phyloP scores from a whole-genome alignment of 371 early-diverging fungal species.

The Apophysomyces variabilis region DNA sequence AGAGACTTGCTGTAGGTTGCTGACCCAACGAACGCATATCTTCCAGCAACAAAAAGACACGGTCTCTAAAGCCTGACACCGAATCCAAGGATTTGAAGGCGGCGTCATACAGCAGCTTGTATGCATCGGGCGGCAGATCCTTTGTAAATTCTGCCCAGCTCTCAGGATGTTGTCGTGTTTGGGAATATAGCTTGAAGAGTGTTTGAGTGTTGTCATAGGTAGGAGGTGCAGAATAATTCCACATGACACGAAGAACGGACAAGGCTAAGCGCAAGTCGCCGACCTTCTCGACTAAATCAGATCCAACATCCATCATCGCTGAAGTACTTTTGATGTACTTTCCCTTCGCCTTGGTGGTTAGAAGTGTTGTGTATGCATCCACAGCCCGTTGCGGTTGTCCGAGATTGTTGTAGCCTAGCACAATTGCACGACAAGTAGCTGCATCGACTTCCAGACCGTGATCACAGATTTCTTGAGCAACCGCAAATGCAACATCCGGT shows the following conservation, averaged over 20 bases:
- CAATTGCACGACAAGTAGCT: conserved; percentile 14
- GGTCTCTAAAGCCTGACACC: conserved; percentile 9
- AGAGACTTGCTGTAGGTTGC: conserved; percentile 17
- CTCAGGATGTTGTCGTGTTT: conserved; percentile 9
- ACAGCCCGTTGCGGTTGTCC: conserved; percentile 11
- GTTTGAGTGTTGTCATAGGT: conserved; percentile 1
- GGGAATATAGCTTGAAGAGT: neutral
- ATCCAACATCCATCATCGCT: conserved; percentile 19
- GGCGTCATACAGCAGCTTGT: conserved; percentile 24
- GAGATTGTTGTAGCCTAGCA: neutral
- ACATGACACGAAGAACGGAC: neutral
- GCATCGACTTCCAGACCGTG: conserved; percentile 37
- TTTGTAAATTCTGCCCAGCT: conserved; percentile 17
- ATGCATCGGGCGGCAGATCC: conserved; percentile 23
- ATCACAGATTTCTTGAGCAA: conserved; percentile 26
- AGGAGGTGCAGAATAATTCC: conserved; percentile 1
- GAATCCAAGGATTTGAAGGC: conserved; percentile 12
- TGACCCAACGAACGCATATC: conserved; percentile 16
- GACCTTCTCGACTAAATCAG: conserved; percentile 19
- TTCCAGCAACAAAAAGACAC: conserved; percentile 16
- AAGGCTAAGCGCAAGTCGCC: neutral
- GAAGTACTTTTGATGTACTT: neutral
- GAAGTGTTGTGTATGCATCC: conserved; percentile 12
- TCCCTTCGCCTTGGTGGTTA: neutral
- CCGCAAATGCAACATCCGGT: conserved; percentile 29